phyloP scores from a whole-genome alignment of 108 stramenopile genomes.

The Nitzschia inconspicua region DNA sequence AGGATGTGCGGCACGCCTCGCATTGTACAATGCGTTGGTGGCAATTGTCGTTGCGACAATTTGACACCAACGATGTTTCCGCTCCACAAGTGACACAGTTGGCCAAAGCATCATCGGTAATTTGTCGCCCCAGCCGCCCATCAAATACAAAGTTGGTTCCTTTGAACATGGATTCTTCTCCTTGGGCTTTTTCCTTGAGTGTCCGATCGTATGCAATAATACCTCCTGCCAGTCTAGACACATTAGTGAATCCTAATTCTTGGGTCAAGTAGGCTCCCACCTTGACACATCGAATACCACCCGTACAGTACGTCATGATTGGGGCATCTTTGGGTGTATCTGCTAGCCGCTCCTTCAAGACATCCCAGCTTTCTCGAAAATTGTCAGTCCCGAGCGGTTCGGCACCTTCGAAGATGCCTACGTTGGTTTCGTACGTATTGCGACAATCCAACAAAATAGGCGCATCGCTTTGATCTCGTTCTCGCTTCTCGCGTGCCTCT shows the following conservation, averaged over 20 bases:
- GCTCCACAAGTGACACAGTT: conserved; percentile 86
- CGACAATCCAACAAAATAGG: conserved; percentile 83
- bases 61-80: conserved; percentile 79
- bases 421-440: conserved; percentile 89
- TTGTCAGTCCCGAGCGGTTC: conserved; percentile 86
- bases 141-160: conserved; percentile 98
- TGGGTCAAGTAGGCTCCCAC: conserved; percentile 90
- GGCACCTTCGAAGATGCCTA: conserved; percentile 89
- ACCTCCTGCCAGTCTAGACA: conserved; percentile 89
- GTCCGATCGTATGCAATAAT: conserved; percentile 92
- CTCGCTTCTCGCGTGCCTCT: conserved; percentile 39
- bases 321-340: conserved; percentile 85
- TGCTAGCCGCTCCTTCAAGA: conserved; percentile 68
- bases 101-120: conserved; percentile 89
- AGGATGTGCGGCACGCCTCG: conserved; percentile 53
- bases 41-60: conserved; percentile 90
- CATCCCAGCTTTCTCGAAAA: conserved; percentile 90
- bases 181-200: conserved; percentile 52
- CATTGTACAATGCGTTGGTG: conserved; percentile 94
- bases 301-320: conserved; percentile 95
- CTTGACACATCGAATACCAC: conserved; percentile 69
- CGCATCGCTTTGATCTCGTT: conserved; percentile 14
- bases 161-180: conserved; percentile 83
- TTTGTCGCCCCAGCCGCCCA: conserved; percentile 85
- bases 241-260: conserved; percentile 93